Conservation (phyloP, 108 stramenopile genomes). For the Skeletonema marinoi region DNA sequence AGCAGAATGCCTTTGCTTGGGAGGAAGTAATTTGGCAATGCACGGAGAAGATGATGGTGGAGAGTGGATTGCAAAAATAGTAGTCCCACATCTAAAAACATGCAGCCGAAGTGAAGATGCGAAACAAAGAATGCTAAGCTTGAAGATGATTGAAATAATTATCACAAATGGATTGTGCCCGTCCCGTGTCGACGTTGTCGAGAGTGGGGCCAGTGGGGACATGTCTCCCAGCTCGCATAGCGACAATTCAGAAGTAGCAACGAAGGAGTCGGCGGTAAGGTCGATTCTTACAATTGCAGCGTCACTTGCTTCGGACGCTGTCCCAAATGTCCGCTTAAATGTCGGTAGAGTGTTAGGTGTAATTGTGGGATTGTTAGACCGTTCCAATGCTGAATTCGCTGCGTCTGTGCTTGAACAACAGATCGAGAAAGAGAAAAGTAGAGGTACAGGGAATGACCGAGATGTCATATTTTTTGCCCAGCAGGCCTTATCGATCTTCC, state of each 20-base stretch:
- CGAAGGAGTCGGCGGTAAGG: slow-evolving; percentile 56
- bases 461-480: slow-evolving; percentile 84
- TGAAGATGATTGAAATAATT: slow-evolving; percentile 88
- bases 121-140: slow-evolving; percentile 75
- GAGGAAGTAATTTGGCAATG: slow-evolving; percentile 81
- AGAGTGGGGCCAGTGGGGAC: slow-evolving; percentile 26
- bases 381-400: slow-evolving; percentile 62
- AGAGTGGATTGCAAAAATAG: slow-evolving; percentile 84
- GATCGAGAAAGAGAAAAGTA: slow-evolving; percentile 62
- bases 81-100: slow-evolving; percentile 71
- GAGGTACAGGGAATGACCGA: slow-evolving; percentile 62
- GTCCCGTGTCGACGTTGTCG: neutral
- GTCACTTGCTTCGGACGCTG: slow-evolving; percentile 68
- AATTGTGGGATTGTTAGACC: slow-evolving; percentile 60
- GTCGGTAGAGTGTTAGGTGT: slow-evolving; percentile 73
- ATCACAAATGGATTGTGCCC: slow-evolving; percentile 57
- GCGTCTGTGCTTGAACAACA: slow-evolving; percentile 67
- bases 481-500: slow-evolving; percentile 35
- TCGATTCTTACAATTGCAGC: slow-evolving; percentile 70
- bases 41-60: slow-evolving; percentile 78
- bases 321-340: slow-evolving; percentile 88
- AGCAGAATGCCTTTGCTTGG: slow-evolving; percentile 84
- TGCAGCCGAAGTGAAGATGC: slow-evolving; percentile 68
- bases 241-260: neutral
- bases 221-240: slow-evolving; percentile 9